Evolutionary conservation across 2,329 filamentous ascomycete species (phyloP).

Genomic region (Penicillium janthinellum): DNA sequence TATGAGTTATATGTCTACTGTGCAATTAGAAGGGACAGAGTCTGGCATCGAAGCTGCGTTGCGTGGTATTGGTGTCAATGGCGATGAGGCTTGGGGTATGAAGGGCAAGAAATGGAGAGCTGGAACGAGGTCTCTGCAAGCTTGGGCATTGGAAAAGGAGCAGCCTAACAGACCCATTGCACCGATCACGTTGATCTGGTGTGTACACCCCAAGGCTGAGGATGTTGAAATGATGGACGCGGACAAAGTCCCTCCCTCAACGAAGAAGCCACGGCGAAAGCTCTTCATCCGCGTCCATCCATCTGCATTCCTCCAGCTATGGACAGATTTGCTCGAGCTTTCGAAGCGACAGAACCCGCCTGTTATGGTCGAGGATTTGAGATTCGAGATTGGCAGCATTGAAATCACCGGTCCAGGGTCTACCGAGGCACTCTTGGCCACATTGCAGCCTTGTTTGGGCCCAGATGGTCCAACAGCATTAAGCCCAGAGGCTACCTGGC

Average conservation of each 20-base stretch:
- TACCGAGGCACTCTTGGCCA: slow-evolving; percentile 72
- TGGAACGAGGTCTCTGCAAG: slow-evolving; percentile 60
- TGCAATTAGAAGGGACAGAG: slow-evolving; percentile 70
- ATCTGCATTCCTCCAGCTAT: slow-evolving; percentile 67
- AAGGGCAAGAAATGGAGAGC: slow-evolving; percentile 71
- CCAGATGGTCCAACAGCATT: slow-evolving; percentile 25
- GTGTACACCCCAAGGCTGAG: slow-evolving; percentile 46
- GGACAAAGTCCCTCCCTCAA: slow-evolving; percentile 16
- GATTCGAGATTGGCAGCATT: slow-evolving; percentile 73
- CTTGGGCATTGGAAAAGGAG: slow-evolving; percentile 61
- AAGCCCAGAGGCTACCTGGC: slow-evolving; percentile 45
- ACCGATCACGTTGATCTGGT: slow-evolving; percentile 76
- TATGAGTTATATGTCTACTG: slow-evolving; percentile 88
- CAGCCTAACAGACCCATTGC: slow-evolving; percentile 63
- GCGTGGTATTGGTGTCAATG: slow-evolving; percentile 62
- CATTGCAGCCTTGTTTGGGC: slow-evolving; percentile 57
- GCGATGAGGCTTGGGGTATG: slow-evolving; percentile 62
- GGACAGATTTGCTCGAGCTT: slow-evolving; percentile 61
- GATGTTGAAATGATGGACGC: slow-evolving; percentile 42
- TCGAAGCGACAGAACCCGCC: slow-evolving; percentile 64
- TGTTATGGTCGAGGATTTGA: slow-evolving; percentile 65
- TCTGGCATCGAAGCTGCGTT: slow-evolving; percentile 68
- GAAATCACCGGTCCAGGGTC: slow-evolving; percentile 72
- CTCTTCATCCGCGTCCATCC: slow-evolving; percentile 79
- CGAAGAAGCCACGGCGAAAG: slow-evolving; percentile 49